Evolutionary conservation across 2,329 filamentous ascomycete species (phyloP).

Genomic region (Aspergillus tamarii): DNA sequence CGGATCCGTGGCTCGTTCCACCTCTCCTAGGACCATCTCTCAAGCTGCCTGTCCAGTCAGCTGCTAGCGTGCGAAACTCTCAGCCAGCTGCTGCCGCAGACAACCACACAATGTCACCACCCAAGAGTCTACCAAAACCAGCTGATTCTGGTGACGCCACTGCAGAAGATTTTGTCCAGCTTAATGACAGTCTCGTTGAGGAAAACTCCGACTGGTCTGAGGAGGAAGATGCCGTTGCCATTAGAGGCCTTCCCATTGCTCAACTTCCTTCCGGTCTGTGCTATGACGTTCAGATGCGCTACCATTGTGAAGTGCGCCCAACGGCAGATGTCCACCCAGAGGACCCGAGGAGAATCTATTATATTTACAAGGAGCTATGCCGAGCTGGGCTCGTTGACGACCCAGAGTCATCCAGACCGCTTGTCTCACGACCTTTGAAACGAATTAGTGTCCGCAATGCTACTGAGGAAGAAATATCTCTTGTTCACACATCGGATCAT

Average conservation of each 20-base stretch:
- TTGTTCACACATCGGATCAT: constrained; percentile 77
- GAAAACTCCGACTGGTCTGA: constrained; percentile 47
- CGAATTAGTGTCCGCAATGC: constrained; percentile 80
- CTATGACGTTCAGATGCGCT: constrained; percentile 94
- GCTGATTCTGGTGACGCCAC: constrained; percentile 30
- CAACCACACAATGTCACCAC: constrained; percentile 19
- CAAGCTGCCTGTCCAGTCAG: constrained; percentile 23
- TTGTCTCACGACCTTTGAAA: constrained; percentile 59
- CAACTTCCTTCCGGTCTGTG: constrained; percentile 74
- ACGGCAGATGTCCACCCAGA: constrained; percentile 81
- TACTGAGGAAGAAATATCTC: constrained; percentile 75
- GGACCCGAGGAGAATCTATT: constrained; percentile 87
- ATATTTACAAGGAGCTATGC: constrained; percentile 89
- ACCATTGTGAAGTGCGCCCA: constrained; percentile 81
- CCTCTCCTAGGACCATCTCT: constrained; percentile 26
- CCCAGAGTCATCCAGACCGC: constrained; percentile 53
- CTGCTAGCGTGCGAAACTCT: constrained; percentile 4
- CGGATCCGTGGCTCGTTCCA: constrained; percentile 28
- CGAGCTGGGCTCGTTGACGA: constrained; percentile 75
- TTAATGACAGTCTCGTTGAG: constrained; percentile 40
- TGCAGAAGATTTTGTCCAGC: constrained; percentile 21
- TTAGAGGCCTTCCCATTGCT: constrained; percentile 46
- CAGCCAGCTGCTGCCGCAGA: constrained; percentile 11
- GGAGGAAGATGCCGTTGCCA: constrained; percentile 37
- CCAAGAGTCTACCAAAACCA: constrained; percentile 29